Conservation (phyloP, 176 grass and related monocot species). For the Ensete ventricosum region DNA sequence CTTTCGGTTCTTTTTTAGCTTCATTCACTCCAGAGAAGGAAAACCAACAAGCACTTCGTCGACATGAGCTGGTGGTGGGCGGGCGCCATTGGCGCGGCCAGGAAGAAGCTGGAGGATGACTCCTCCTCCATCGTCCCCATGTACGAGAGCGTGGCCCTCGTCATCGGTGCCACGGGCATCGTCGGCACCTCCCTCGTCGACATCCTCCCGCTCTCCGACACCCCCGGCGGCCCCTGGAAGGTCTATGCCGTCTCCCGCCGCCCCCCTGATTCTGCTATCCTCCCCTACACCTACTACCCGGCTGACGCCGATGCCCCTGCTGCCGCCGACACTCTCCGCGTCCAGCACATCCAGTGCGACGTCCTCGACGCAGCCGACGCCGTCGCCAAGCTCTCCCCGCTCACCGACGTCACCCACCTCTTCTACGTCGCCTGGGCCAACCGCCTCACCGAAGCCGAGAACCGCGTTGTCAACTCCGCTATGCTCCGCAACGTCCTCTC, state of each 20-base stretch:
- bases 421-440: conserved; percentile 2
- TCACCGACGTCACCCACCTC: not conserved
- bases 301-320: not conserved
- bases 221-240: conserved; percentile 43
- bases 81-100: conserved; percentile 58
- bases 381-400: not conserved
- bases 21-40: no score
- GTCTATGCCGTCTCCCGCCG: conserved; percentile 34
- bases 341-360: not conserved
- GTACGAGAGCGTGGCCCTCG: conserved; percentile 57
- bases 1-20: no score
- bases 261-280: conserved; percentile 14
- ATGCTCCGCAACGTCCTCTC: conserved; percentile 3
- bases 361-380: not conserved
- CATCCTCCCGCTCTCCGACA: conserved; percentile 72
- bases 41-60: not conserved
- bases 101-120: conserved; percentile 59
- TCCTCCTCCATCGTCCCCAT: conserved; percentile 8
- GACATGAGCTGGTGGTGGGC: conserved; percentile 92
- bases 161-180: conserved; percentile 61
- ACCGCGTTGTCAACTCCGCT: not conserved
- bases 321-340: not conserved
- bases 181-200: conserved; percentile 67
- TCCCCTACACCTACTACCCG: not conserved
- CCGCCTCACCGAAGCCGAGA: not conserved